Conservation (phyloP, 495 filamentous ascomycete species). For the Penicillium samsonianum region DNA sequence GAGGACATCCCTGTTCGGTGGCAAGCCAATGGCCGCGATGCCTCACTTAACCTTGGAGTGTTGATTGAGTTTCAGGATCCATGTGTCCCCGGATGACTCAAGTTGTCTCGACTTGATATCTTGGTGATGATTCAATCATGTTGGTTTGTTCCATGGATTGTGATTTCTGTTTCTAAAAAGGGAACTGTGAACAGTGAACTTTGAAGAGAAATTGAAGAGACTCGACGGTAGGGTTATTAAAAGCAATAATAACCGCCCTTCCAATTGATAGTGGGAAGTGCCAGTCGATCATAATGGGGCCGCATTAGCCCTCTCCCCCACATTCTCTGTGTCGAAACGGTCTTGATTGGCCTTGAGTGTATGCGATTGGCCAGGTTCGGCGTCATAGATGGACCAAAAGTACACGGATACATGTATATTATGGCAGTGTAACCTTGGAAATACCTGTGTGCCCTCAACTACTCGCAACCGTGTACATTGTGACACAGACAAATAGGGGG, state of each 20-base stretch:
- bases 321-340: neutral
- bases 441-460: slow-evolving; percentile 1
- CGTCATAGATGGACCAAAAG: slow-evolving; percentile 1
- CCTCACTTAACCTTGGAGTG: neutral
- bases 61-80: slow-evolving; percentile 6
- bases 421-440: neutral
- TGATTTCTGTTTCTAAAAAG: too few relatives aligned
- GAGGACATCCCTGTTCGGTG: slow-evolving; percentile 20
- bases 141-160: neutral
- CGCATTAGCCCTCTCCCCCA: neutral
- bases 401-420: neutral
- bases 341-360: slow-evolving; percentile 6
- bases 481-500: slow-evolving; percentile 3
- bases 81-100: neutral
- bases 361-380: slow-evolving; percentile 5
- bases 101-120: slow-evolving; percentile 2
- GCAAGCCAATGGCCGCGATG: slow-evolving; percentile 12
- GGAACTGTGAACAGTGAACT: too few relatives aligned
- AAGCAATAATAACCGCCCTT: neutral
- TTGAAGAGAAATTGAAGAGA: too few relatives aligned
- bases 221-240: neutral
- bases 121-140: neutral
- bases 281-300: slow-evolving; percentile 2
- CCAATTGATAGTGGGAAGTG: slow-evolving; percentile 1
- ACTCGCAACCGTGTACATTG: slow-evolving; percentile 6